These are phyloP conservation scores for Kodamaea arcana DNA, from an alignment of 1,139 yeast species.

Conservation along the genomic window DNA sequence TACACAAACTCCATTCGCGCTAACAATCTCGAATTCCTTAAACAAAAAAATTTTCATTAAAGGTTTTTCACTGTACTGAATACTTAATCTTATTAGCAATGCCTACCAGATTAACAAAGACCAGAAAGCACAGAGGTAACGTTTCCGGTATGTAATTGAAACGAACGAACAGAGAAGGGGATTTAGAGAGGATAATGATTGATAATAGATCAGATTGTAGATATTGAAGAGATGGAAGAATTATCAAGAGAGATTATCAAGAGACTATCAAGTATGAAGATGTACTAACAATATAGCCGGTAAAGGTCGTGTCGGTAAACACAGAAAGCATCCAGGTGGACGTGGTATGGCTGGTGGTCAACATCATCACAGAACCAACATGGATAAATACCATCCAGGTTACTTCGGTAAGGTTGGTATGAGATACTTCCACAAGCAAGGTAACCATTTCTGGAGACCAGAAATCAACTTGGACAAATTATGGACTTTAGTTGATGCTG, in stretches of 20 bases:
- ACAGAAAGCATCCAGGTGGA: constrained; percentile 99
- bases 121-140: constrained; percentile 99
- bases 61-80: constrained; percentile 9
- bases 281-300: constrained; percentile 72
- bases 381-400: constrained; percentile 99
- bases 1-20: not conserved
- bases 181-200: no score
- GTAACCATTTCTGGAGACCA: constrained; percentile 97
- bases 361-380: constrained; percentile 99
- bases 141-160: constrained; percentile 83
- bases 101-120: constrained; percentile 99
- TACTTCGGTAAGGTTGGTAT: constrained; percentile 99
- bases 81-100: constrained; percentile 44
- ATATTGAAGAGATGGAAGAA: no score
- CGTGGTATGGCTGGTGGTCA: constrained; percentile 99
- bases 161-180: not conserved
- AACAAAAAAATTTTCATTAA: constrained; percentile 10
- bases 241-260: no score
- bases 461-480: constrained; percentile 97
- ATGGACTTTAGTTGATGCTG: constrained; percentile 95
- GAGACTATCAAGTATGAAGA: no score
- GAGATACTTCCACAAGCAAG: constrained; percentile 99
- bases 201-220: no score
- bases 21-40: not conserved
- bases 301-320: constrained; percentile 99